A percentile compares a stretch with the other conserved stretches of the same genome.
These are phyloP conservation scores for Trametes cingulata DNA, from an alignment of 768 basidiomycete species.

Conservation along the genomic window DNA sequence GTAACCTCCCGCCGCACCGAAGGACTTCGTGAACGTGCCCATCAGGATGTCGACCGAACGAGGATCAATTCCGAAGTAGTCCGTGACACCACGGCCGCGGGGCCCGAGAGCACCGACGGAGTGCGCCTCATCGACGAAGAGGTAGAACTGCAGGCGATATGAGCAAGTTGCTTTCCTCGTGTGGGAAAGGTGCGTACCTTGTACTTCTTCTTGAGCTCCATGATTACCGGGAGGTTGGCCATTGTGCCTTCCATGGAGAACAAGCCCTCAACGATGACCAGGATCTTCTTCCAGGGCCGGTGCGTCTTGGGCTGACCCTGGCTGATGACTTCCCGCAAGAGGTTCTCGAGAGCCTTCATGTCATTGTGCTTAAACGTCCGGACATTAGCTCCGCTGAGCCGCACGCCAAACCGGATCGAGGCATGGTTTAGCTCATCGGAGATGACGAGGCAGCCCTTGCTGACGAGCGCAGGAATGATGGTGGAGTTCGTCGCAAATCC, in stretches of 20 bases:
- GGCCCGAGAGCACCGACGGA: constrained; percentile 96
- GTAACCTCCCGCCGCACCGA: constrained; percentile 94
- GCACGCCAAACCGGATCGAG: constrained; percentile 89
- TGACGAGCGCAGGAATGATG: constrained; percentile 85
- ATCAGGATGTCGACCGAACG: constrained; percentile 87
- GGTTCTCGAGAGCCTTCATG: constrained; percentile 75
- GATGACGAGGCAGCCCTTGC: constrained; percentile 91
- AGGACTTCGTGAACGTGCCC: constrained; percentile 98
- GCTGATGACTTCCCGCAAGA: constrained; percentile 88
- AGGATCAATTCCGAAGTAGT: constrained; percentile 89
- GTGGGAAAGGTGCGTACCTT: constrained; percentile 59
- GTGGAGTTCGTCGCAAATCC: constrained; percentile 97
- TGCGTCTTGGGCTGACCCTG: constrained; percentile 98
- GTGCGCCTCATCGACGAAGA: constrained; percentile 97
- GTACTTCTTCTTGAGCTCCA: constrained; percentile 91
- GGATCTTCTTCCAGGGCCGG: constrained; percentile 98
- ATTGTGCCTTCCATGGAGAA: constrained; percentile 99
- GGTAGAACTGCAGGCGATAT: constrained; percentile 71
- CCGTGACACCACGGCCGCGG: constrained; percentile 90
- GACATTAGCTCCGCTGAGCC: constrained; percentile 85
- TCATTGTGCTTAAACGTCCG: constrained; percentile 98
- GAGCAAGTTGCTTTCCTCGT: not conserved
- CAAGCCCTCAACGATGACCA: constrained; percentile 91
- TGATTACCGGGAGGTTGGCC: constrained; percentile 75
- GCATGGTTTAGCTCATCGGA: constrained; percentile 98